These are phyloP conservation scores for Plasmodium vinckei DNA, from an alignment of 169 alveolate genomes.

Conservation along the genomic window DNA sequence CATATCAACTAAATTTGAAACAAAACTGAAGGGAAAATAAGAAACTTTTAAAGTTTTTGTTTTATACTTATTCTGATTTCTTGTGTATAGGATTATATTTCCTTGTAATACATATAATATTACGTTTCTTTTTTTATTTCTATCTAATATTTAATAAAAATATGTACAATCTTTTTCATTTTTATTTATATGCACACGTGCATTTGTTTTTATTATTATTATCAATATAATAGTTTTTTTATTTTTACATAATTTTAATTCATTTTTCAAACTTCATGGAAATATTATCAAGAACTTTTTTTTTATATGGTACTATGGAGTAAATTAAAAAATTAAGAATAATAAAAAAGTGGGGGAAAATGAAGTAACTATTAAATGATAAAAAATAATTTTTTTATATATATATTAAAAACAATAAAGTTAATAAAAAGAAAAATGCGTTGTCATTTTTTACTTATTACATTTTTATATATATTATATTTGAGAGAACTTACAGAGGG, in stretches of 20 bases:
- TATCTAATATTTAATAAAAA: not conserved
- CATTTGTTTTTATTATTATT: not conserved
- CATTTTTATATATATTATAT: conserved; percentile 16
- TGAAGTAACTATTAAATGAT: not conserved
- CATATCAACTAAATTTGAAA: too few relatives aligned
- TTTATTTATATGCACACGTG: not conserved
- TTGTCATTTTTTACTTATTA: conserved; percentile 14
- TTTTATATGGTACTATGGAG: not conserved
- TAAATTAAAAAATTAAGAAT: not conserved
- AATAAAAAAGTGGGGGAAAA: not conserved
- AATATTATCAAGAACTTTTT: not conserved
- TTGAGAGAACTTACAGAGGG: conserved; percentile 8
- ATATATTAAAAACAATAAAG: too few relatives aligned
- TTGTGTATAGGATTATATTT: too few relatives aligned
- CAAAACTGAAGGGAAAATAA: too few relatives aligned
- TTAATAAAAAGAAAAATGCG: conserved; percentile 48
- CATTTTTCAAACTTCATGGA: not conserved
- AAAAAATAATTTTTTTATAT: not conserved
- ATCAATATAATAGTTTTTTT: not conserved
- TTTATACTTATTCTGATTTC: too few relatives aligned
- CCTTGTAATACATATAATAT: not conserved
- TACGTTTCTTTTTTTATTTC: not conserved
- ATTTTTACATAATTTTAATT: not conserved
- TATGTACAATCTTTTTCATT: not conserved
- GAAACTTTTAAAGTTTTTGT: too few relatives aligned